phyloP scores from a whole-genome alignment of 129 eudicot genomes.

The Gnaphalium uliginosum region DNA sequence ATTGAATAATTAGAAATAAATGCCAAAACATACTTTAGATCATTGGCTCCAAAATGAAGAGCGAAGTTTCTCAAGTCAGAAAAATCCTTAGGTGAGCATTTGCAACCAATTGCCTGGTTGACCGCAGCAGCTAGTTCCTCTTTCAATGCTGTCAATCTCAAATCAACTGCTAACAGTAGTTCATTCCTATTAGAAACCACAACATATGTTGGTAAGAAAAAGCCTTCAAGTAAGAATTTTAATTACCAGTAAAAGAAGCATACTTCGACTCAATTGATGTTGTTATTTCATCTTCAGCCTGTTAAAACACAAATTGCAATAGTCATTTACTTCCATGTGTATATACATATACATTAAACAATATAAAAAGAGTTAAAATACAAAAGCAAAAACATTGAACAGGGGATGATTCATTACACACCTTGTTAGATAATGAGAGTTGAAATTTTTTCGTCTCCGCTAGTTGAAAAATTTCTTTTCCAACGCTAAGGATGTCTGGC shows the following conservation, averaged over 20 bases:
- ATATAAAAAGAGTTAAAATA: neutral
- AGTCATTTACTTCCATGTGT: constrained; percentile 19
- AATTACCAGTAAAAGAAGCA: neutral
- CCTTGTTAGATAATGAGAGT: constrained; percentile 56
- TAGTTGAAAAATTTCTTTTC: constrained; percentile 71
- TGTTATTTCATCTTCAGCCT: constrained; percentile 54
- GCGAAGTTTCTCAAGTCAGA: constrained; percentile 50
- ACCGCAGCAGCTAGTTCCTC: constrained; percentile 63
- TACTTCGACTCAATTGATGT: constrained; percentile 83
- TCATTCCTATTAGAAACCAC: constrained; percentile 68
- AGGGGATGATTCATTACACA: neutral
- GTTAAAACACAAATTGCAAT: constrained; percentile 21
- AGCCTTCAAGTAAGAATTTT: constrained; percentile 29
- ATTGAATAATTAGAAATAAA: neutral
- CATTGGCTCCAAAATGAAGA: constrained; percentile 63
- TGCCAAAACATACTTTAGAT: constrained; percentile 50
- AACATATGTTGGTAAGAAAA: constrained; percentile 21
- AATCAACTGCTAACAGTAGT: constrained; percentile 81
- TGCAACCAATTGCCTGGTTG: constrained; percentile 54
- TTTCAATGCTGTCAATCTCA: constrained; percentile 67
- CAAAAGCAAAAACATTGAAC: neutral
- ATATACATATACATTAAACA: neutral
- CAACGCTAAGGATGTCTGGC: constrained; percentile 45
- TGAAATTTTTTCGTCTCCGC: constrained; percentile 82
- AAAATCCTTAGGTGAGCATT: constrained; percentile 51